Percentiles rank a stretch among this genome's conserved stretches.
These are phyloP conservation scores for Ganoderma sp. DNA, from an alignment of 1,284 basidiomycete genomes.

Conservation along the genomic window DNA sequence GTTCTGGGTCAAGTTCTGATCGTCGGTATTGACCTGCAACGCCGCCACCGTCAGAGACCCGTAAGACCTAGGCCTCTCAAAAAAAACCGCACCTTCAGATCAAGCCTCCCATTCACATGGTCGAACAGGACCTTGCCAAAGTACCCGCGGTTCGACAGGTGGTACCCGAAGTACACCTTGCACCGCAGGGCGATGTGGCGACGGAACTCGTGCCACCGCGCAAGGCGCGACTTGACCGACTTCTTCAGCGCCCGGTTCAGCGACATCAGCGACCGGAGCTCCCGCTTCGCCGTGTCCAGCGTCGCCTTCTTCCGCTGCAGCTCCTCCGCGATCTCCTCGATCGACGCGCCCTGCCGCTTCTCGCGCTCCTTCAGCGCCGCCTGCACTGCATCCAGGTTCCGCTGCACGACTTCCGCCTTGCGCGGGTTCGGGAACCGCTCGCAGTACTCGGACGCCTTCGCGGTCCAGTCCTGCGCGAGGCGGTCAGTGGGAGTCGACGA, in stretches of 20 bases:
- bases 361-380: constrained; percentile 74
- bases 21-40: constrained; percentile 75
- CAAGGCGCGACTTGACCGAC: constrained; percentile 69
- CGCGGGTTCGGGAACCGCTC: constrained; percentile 64
- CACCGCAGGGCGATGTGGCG: constrained; percentile 86
- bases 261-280: constrained; percentile 63
- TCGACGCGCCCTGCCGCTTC: constrained; percentile 71
- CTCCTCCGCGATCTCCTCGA: constrained; percentile 78
- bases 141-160: constrained; percentile 87
- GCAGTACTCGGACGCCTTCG: constrained; percentile 68
- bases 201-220: constrained; percentile 88
- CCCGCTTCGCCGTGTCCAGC: constrained; percentile 61
- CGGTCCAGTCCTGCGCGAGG: constrained; percentile 63
- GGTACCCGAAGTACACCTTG: constrained; percentile 81
- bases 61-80: background rate
- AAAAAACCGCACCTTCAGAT: constrained; percentile 61
- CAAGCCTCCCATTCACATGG: constrained; percentile 71
- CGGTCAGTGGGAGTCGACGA: background rate
- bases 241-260: constrained; percentile 67
- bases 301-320: constrained; percentile 66
- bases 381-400: constrained; percentile 67
- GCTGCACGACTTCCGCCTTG: constrained; percentile 59
- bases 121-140: constrained; percentile 87
- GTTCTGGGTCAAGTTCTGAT: constrained; percentile 71
- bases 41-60: background rate